Conservation (phyloP, 352 stramenopile species). For the Pythium pyrilobum region DNA sequence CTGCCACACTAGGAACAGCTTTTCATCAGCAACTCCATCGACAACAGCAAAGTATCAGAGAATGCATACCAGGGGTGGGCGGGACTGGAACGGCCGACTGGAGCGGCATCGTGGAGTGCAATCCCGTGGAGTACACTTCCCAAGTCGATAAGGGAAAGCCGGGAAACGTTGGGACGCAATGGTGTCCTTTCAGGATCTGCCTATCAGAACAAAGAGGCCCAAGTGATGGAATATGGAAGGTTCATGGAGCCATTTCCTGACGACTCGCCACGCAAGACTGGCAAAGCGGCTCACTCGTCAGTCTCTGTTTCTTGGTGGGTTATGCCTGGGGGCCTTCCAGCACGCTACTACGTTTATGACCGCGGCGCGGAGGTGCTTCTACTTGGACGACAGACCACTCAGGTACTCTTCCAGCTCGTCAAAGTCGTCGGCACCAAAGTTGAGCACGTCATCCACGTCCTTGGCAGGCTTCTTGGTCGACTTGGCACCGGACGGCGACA, state of each 20-base stretch:
- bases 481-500: constrained; percentile 39
- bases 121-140: too few species aligned
- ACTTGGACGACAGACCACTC: constrained; percentile 60
- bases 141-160: too few species aligned
- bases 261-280: too few species aligned
- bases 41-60: neutral
- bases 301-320: neutral
- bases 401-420: constrained; percentile 87
- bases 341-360: too few species aligned
- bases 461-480: constrained; percentile 21
- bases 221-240: constrained; percentile 5
- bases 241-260: too few species aligned
- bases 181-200: constrained; percentile 8
- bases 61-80: constrained; percentile 13
- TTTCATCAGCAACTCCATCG: too few species aligned
- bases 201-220: neutral
- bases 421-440: constrained; percentile 86
- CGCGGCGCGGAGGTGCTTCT: neutral
- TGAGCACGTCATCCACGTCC: constrained; percentile 61
- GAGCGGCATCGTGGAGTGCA: constrained; percentile 1
- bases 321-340: too few species aligned
- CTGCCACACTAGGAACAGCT: constrained; percentile 71
- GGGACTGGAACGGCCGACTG: neutral
- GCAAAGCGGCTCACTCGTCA: too few species aligned
- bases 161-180: too few species aligned